Base-by-base conservation (phyloP, 352 stramenopile genomes). In the Globisporangium abappressorium region DNA sequence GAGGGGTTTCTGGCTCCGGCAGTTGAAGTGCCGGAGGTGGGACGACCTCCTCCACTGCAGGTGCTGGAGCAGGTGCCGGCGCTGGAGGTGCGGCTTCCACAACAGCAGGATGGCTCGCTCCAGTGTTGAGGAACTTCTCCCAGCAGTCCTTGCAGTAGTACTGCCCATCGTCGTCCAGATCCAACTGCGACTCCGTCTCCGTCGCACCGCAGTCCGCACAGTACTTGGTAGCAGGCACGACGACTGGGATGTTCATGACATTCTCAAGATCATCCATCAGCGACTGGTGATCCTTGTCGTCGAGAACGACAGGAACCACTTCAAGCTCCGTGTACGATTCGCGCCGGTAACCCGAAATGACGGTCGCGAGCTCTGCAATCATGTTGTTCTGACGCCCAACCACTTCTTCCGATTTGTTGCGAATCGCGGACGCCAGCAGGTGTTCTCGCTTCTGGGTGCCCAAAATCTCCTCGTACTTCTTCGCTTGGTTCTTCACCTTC, bases 111-210 rank as follows among this genome's bases (percentile, higher is more conserved):
- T 68, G 53, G 51, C 57, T 64, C 22, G 73, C 74, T 2, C 79
- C 82, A 65, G 79, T 43, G 53, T 78, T 89, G 36, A 92, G 75
- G 62, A 92, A 96, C 57, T 94, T 91, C 49, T 93, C 86, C 87
- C 86, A 96, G 59, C 88, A 96, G 68, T 92, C 88, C 64, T 91
- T 92, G 77, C 88, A 96, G 70, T 96, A 96, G 70, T 89, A 92
- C 57, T 94, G 79, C 0, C 85, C 86, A 55, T 96, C 86, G 38
- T 90, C 85, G 68, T 96, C 88, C 56, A 92, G 79, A 51, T 93
- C 83, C 12, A 94, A 75, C 74, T 87, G 85, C 0, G 79, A 88
- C 55, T 92, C 82, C 30, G 88, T 85, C 71, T 95, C 87, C 1
- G 83, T 90, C 1, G 85, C 75, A 30, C 85, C 82, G 65, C 87